Percentiles rank a stretch among this genome's conserved stretches.
Conservation (phyloP, 2,329 filamentous ascomycete species). For the Aspergillus felis region DNA sequence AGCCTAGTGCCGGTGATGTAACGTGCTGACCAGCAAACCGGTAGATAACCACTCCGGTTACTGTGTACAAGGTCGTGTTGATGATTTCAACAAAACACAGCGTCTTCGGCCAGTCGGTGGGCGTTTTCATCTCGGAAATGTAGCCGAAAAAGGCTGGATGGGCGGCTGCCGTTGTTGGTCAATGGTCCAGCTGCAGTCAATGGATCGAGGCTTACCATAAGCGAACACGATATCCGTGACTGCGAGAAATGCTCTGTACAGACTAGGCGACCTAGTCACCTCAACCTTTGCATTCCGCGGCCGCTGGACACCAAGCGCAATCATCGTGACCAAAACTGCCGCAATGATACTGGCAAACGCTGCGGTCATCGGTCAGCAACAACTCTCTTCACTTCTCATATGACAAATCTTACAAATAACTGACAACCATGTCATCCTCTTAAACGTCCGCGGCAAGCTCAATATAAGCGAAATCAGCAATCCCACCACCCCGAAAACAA, state of each 20-base stretch:
- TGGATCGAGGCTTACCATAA: constrained; percentile 48
- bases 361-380: constrained; percentile 12
- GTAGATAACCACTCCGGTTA: constrained; percentile 65
- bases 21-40: constrained; percentile 59
- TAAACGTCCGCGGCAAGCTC: constrained; percentile 57
- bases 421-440: constrained; percentile 58
- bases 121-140: constrained; percentile 59
- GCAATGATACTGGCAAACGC: constrained; percentile 59
- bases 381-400: not conserved
- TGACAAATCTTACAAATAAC: constrained; percentile 44
- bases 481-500: constrained; percentile 57
- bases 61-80: constrained; percentile 58
- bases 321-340: constrained; percentile 62
- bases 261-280: constrained; percentile 34
- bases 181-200: constrained; percentile 16
- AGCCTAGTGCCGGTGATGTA: constrained; percentile 62
- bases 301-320: constrained; percentile 54
- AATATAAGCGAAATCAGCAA: constrained; percentile 54
- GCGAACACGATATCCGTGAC: constrained; percentile 66
- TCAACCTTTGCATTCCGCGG: constrained; percentile 33
- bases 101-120: constrained; percentile 57
- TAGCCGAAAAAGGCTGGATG: constrained; percentile 65
- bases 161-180: constrained; percentile 33
- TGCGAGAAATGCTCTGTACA: constrained; percentile 55
- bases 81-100: constrained; percentile 56